Evolutionary conservation across 1,284 basidiomycete species (phyloP).

Genomic region (Moniliophthora roreri): DNA sequence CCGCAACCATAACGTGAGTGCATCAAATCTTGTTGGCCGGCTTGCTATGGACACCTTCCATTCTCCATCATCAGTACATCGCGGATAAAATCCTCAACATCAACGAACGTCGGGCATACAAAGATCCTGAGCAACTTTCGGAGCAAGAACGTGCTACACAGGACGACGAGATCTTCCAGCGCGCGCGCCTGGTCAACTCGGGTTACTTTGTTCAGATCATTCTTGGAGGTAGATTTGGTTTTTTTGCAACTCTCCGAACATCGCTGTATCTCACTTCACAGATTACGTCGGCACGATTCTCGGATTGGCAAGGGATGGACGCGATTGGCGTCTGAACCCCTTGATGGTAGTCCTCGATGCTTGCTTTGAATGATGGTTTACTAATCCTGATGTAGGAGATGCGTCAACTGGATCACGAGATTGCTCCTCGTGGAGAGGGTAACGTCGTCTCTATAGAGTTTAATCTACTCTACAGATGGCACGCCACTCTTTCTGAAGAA

Average conservation of each 20-base stretch:
- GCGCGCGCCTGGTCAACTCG: conserved; percentile 73
- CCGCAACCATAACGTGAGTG: conserved; percentile 75
- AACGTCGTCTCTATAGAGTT: conserved; percentile 76
- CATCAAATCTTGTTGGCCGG: conserved; percentile 10
- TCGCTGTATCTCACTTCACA: conserved; percentile 13
- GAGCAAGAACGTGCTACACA: conserved; percentile 38
- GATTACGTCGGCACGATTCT: conserved; percentile 77
- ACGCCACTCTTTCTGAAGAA: conserved; percentile 58
- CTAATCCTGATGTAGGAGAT: conserved; percentile 36
- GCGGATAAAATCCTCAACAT: conserved; percentile 68
- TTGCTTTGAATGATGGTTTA: background rate
- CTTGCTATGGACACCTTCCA: background rate
- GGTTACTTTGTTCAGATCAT: conserved; percentile 74
- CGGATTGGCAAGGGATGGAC: conserved; percentile 60
- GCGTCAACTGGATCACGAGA: conserved; percentile 42
- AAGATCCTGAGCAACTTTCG: conserved; percentile 28
- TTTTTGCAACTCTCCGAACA: background rate
- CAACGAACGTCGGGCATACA: conserved; percentile 59
- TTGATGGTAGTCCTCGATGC: conserved; percentile 42
- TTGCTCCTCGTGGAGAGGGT: conserved; percentile 64
- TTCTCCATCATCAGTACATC: conserved; percentile 62
- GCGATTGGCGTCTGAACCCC: conserved; percentile 61
- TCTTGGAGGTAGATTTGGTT: conserved; percentile 41
- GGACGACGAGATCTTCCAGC: conserved; percentile 77
- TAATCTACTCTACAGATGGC: conserved; percentile 77